Base-by-base conservation (phyloP, 1,139 yeast species). In the Sugiyamaella pinicola region DNA sequence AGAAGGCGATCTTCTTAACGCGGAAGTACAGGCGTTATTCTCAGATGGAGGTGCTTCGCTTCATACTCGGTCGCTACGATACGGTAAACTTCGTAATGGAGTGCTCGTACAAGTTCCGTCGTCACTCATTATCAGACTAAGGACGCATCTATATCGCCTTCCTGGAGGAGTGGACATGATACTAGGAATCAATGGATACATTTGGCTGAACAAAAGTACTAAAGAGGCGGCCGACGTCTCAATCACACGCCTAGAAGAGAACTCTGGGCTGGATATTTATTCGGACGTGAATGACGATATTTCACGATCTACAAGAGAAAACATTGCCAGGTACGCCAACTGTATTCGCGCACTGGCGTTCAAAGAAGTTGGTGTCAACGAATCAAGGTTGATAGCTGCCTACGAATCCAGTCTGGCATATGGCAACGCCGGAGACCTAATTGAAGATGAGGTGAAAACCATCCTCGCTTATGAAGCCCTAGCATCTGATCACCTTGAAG, bases 1-100 rank as follows among this genome's bases (percentile, higher is more conserved):
- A 68, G 99, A 95, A 66, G 99, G 99, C n/a, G 99, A 95, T 70
- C 76, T 95, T 58, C 74, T 95, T 58, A 91, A 95, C 66, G 96
- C 98, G 35, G 99, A 95, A 71, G 96, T 95, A 2, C 99, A 95
- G 70, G 84, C 90, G 22, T 75, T 91, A 47, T 93, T 82, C 69
- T 83, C 82, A 58, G 96, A 90, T 69, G 99, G 99, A 10, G 82
- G 90, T 60, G 98, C 97, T 0, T 85, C 96, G 0, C 74, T 95
- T 56, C 99, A 95, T 69, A 95, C 99, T 1, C 81, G 99, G 66
- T 91, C 98, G 0, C 75, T 95, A 60, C 88, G 91, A 67, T 95
- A 95, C 67, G 99, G 99, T 17, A 95, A 95, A 68, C 77, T 95
- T 58, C 81, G 98, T 66, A 90, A 95, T 67, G 99, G 99, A 34